Base-by-base conservation (phyloP, 352 stramenopile species). In the Phytophthora megakarya region DNA sequence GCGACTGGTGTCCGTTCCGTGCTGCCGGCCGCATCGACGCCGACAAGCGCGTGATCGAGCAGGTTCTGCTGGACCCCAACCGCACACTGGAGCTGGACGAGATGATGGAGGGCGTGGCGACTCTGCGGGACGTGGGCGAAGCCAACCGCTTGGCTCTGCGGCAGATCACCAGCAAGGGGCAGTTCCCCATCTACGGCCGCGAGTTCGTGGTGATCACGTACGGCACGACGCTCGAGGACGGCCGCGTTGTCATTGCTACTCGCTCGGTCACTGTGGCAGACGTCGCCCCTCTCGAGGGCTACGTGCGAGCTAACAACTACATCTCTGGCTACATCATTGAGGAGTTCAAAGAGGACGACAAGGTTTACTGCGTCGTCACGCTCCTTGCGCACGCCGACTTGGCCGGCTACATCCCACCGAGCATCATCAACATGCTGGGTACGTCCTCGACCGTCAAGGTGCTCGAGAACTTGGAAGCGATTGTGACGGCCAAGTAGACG, bases 381-480 rank as follows among this genome's bases (percentile, higher is more conserved):
- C 80, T 94, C 35, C 53, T 94, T 5, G 86, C 83, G 23, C 86
- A 94, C 65, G 83, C 81, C 48, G 84, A 94, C 47, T 67, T 94
- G 46, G 65, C 78, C 9, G 86, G 86, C n/a, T 92, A 86, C 69
- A 90, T 94, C 59, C 86, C 86, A 25, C 73, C 86, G 21, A 81
- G 73, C 49, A 76, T 94, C 50, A 81, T 92, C 68, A 94, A 92
- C 75, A 89, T 90, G 81, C 80, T 93, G 46, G 84, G 84, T 64
- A 93, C 84, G 64, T 93, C 84, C 5, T 81, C 84, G n/a, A 93
- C 84, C 2, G 77, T 90, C 59, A 90, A 93, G 72, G 81, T 91
- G 39, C 75, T 93, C n/a, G 66, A 73, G 47, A 91, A 81, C 66
- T 72, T 93, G 55, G 75, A 89, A 63, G 65, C 58, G 15, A 73